Evolutionary conservation across 805 yeast species (phyloP), one percentile per base, ranked within the genome.

Genomic region (Kluyveromyces aestuarii): DNA sequence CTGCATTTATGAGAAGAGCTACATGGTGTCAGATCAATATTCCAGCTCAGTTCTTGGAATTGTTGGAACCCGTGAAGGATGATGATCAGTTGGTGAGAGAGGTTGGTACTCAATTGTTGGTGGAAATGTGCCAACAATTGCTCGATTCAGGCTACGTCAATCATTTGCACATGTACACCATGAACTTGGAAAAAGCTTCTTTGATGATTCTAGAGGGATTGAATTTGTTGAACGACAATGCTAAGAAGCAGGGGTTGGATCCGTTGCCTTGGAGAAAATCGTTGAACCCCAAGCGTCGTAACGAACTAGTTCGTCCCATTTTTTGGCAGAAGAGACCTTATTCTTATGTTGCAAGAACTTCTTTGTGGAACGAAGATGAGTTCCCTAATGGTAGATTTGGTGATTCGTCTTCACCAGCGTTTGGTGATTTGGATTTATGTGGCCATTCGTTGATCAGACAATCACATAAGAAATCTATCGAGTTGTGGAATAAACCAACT

Each of bases 371-470:
- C 2, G 63, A 52, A 89, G 99, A 93, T 69, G 99, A 93, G 67
- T 93, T 91, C 62, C 99, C 99, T 46, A 93, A 43, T n/a, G 45
- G 45, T 52, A 77, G 99, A 71, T 93, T 96, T 90, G 99, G 99
- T 60, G 97, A 93, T 65, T 87, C 97, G 2, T 75, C 96, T 51
- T 93, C 98, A 40, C 99, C 99, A 5, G 98, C 98, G 1, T 90
- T 85, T 69, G 96, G 96, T 59, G 95, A 87, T 55, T 75, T 89
- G 50, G 96, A 87, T 63, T 74, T 85, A 47, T 82, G 82, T 56
- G 93, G 91, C 18, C 79, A 88, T 36, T 81, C 84, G 25, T 72
- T 89, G 60, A 78, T 90, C 57, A 79, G 96, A 66, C 96, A 88
- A 66, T 79, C 90, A 2, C 82, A 87, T 4, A 81, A 82, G 52